A percentile compares a stretch with the other conserved stretches of the same genome.
These are phyloP conservation scores for Stagonosporopsis tanaceti DNA, from an alignment of 2,329 filamentous ascomycete genomes.

Conservation along the genomic window DNA sequence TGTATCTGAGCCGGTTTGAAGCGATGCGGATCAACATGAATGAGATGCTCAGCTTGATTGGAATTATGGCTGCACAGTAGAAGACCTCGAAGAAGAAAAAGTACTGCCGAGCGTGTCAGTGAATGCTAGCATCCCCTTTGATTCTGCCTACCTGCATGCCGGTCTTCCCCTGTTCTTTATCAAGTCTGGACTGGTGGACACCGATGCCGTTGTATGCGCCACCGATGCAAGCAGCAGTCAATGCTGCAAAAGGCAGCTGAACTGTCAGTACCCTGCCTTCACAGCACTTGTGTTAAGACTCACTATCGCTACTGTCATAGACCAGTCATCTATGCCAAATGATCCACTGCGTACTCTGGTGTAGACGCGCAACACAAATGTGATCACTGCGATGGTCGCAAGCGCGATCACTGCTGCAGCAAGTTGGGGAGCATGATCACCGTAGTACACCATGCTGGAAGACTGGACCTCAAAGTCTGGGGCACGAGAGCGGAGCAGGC, in stretches of 20 bases:
- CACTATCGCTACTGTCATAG: slow-evolving; percentile 25
- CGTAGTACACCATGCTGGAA: slow-evolving; percentile 11
- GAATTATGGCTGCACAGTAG: slow-evolving; percentile 48
- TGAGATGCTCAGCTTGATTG: slow-evolving; percentile 49
- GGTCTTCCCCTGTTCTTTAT: not conserved
- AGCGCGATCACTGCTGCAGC: slow-evolving; percentile 29
- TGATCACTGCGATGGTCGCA: slow-evolving; percentile 23
- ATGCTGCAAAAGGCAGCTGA: slow-evolving; percentile 11
- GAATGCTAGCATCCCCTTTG: not conserved
- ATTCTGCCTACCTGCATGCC: slow-evolving; percentile 29
- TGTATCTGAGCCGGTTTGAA: slow-evolving; percentile 35
- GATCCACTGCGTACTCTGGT: slow-evolving; percentile 25
- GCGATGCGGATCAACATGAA: slow-evolving; percentile 49
- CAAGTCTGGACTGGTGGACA: slow-evolving; percentile 24
- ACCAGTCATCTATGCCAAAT: slow-evolving; percentile 45
- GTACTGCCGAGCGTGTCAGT: slow-evolving; percentile 31
- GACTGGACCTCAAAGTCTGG: not conserved
- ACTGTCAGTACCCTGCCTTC: not conserved
- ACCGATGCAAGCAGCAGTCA: slow-evolving; percentile 21
- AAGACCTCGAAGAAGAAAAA: slow-evolving; percentile 51
- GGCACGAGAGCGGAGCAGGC: not conserved
- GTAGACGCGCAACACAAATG: slow-evolving; percentile 29
- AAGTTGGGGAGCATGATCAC: slow-evolving; percentile 21
- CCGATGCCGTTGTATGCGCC: slow-evolving; percentile 9
- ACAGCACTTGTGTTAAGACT: not conserved